These are phyloP conservation scores for Aspergillus sp. DNA, from an alignment of 2,329 filamentous ascomycete species.

Conservation along the genomic window DNA sequence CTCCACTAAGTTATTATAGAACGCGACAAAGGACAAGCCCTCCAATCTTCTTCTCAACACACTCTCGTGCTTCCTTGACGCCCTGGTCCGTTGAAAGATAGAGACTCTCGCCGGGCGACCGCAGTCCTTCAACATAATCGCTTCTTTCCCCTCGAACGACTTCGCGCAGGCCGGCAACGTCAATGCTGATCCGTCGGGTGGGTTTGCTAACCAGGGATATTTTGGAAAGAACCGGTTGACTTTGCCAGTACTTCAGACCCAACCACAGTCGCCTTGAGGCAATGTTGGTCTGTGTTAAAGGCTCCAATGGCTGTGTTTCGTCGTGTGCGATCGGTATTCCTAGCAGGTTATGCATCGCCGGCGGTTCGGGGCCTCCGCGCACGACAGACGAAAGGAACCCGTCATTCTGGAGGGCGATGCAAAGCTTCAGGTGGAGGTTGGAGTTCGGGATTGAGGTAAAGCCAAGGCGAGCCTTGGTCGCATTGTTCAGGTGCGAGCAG, in stretches of 20 bases:
- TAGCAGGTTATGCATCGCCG: conserved; percentile 52
- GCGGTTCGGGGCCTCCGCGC: conserved; percentile 65
- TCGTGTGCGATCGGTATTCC: conserved; percentile 48
- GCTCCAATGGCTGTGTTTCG: conserved; percentile 42
- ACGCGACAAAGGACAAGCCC: conserved; percentile 76
- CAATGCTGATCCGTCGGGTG: conserved; percentile 68
- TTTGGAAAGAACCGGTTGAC: conserved; percentile 71
- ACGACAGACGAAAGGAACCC: conserved; percentile 81
- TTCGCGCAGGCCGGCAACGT: conserved; percentile 60
- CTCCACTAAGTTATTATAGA: conserved; percentile 17
- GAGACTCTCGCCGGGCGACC: conserved; percentile 75
- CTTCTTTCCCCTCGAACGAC: conserved; percentile 69
- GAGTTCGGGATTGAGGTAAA: conserved; percentile 79
- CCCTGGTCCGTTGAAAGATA: conserved; percentile 77
- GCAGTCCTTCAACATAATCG: conserved; percentile 69
- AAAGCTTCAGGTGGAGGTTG: conserved; percentile 75
- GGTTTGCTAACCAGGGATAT: conserved; percentile 71
- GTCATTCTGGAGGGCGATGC: conserved; percentile 74
- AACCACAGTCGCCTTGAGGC: conserved; percentile 78
- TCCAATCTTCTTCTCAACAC: conserved; percentile 76
- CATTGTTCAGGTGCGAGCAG: conserved; percentile 91
- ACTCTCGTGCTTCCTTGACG: conserved; percentile 78
- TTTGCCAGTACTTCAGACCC: conserved; percentile 86
- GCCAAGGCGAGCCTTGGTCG: conserved; percentile 76
- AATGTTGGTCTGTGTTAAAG: conserved; percentile 69